Base-by-base conservation (phyloP, 495 filamentous ascomycete species). In the Neurospora sp. region DNA sequence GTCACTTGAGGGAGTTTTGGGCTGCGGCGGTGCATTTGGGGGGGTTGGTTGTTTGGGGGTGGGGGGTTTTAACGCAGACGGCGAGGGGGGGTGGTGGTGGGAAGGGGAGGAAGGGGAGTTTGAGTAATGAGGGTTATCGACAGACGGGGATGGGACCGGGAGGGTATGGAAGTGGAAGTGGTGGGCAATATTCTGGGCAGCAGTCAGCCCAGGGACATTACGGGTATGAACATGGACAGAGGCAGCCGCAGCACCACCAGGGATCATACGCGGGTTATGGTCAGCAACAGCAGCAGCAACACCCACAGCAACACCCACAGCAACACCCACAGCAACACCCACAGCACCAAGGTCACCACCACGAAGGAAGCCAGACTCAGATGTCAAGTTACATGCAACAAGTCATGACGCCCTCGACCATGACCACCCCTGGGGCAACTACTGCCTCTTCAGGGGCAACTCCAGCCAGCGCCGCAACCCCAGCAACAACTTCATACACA, bases 21-120 rank as follows among this genome's bases (percentile, higher is more conserved):
- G 88, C 88, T 6, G 85, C 90, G 14, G 86, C 83, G 0, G 83
- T 91, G 0, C 90, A 89, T 73, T 87, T 91, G 75, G 89, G 88
- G 2, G 84, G 84, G 42, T 76, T 91, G 40, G 86, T 85, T 5
- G 81, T 91, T 41, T 91, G 90, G 90, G 85, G 18, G 35, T 27
- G 27, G 27, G 27, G 27, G 27, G 27, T 27, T 27, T 27, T n/a
- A n/a, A n/a, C n/a, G n/a, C n/a, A n/a, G n/a, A n/a, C n/a, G n/a
- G n/a, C n/a, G n/a, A n/a, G n/a, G n/a, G n/a, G n/a, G n/a, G n/a
- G n/a, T n/a, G n/a, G n/a, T n/a, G n/a, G n/a, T n/a, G n/a, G 27
- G 27, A 27, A 27, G 27, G 27, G 27, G 27, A 27, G 27, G 27
- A 27, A 27, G 27, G 27, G 27, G 27, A 27, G 44, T 20, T 20